These are phyloP conservation scores for Paracoccidioides lutzii DNA, from an alignment of 2,329 filamentous ascomycete species.

Conservation along the genomic window DNA sequence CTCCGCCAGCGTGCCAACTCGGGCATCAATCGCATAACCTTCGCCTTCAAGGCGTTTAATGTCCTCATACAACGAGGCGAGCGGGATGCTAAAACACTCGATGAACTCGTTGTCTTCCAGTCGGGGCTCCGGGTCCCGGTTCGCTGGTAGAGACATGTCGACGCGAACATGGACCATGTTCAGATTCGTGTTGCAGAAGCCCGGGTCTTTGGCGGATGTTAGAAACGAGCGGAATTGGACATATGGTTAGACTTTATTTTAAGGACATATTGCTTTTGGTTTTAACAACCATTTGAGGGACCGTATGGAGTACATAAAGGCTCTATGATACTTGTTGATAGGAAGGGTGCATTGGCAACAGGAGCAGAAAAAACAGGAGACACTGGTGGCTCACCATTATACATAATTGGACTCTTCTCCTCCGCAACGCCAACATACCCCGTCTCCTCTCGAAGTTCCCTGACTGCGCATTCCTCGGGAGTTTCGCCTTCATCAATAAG, in stretches of 20 bases:
- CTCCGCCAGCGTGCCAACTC: constrained; percentile 65
- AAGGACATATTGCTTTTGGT: too few species aligned
- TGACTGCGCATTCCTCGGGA: constrained; percentile 42
- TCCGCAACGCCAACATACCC: constrained; percentile 43
- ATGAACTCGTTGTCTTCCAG: constrained; percentile 75
- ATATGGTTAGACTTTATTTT: too few species aligned
- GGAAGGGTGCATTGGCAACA: not conserved
- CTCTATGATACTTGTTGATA: not conserved
- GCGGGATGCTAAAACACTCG: constrained; percentile 58
- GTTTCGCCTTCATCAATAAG: constrained; percentile 46
- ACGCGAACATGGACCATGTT: constrained; percentile 56
- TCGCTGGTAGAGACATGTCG: constrained; percentile 55
- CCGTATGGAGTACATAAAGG: too few species aligned
- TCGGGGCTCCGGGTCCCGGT: constrained; percentile 54
- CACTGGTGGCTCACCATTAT: constrained; percentile 26
- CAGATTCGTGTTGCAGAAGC: constrained; percentile 38
- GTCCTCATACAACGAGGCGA: constrained; percentile 52
- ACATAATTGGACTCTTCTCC: constrained; percentile 32
- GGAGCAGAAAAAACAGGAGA: not conserved
- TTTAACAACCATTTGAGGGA: too few species aligned
- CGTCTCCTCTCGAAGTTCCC: constrained; percentile 51
- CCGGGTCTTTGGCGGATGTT: constrained; percentile 27
- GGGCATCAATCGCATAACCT: constrained; percentile 66
- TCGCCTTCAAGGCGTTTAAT: constrained; percentile 54
- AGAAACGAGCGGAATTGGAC: not conserved